Evolutionary conservation across 768 basidiomycete species (phyloP).

Genomic region (Boletus subparvulus): DNA sequence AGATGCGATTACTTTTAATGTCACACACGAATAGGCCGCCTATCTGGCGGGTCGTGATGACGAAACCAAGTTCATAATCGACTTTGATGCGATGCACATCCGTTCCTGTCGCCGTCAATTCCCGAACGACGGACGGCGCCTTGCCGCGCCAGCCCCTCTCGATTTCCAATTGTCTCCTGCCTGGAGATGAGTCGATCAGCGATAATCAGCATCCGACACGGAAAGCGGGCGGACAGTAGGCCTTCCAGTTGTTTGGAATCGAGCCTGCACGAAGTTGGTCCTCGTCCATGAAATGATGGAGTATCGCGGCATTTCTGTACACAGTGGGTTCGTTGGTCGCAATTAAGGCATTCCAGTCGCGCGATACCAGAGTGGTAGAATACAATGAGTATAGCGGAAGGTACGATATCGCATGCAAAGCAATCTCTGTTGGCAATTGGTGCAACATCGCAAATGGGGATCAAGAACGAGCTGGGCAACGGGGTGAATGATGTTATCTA

Average conservation of each 20-base stretch:
- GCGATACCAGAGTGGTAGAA: slow-evolving; percentile 39
- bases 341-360: slow-evolving; percentile 48
- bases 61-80: slow-evolving; percentile 58
- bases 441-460: slow-evolving; percentile 35
- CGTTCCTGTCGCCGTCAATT: slow-evolving; percentile 35
- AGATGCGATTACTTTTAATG: slow-evolving; percentile 42
- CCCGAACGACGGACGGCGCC: slow-evolving; percentile 40
- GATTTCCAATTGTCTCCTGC: slow-evolving; percentile 44
- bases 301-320: slow-evolving; percentile 56
- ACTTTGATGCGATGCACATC: slow-evolving; percentile 74
- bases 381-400: slow-evolving; percentile 48
- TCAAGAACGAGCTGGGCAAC: background rate
- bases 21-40: slow-evolving; percentile 65
- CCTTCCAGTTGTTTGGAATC: slow-evolving; percentile 52
- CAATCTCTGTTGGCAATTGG: slow-evolving; percentile 56
- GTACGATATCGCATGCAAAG: slow-evolving; percentile 48
- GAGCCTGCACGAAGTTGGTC: slow-evolving; percentile 30
- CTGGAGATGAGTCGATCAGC: slow-evolving; percentile 33
- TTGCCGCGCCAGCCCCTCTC: slow-evolving; percentile 56
- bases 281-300: slow-evolving; percentile 47
- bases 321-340: slow-evolving; percentile 46
- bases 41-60: slow-evolving; percentile 53
- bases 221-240: slow-evolving; percentile 47
- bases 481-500: too few relatives aligned
- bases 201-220: background rate